Evolutionary conservation across 2,329 filamentous ascomycete species (phyloP).

Genomic region (Stylonectria norvegica): DNA sequence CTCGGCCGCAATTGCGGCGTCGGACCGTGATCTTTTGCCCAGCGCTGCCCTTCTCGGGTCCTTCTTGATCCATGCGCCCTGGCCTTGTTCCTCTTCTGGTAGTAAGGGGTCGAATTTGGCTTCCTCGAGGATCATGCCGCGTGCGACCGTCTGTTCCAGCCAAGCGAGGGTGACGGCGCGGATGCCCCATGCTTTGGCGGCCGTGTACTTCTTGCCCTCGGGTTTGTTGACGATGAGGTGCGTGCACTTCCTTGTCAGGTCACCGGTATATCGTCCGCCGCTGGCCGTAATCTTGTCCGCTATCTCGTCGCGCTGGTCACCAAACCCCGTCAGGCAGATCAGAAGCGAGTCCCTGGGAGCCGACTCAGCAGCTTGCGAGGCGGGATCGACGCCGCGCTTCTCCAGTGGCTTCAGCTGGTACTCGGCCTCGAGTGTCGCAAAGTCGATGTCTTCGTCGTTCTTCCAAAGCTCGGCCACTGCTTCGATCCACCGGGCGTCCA

Average conservation of each 20-base stretch:
- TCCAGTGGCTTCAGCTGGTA: conserved; percentile 64
- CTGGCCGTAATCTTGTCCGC: conserved; percentile 64
- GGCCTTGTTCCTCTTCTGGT: conserved; percentile 67
- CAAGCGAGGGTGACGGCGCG: conserved; percentile 78
- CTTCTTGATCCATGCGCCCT: conserved; percentile 66
- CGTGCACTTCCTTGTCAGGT: conserved; percentile 80
- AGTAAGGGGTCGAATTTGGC: conserved; percentile 74
- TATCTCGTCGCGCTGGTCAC: conserved; percentile 65
- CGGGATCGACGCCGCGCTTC: conserved; percentile 43
- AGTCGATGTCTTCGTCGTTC: conserved; percentile 72
- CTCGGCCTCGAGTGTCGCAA: conserved; percentile 63
- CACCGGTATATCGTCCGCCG: conserved; percentile 81
- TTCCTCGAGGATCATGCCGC: conserved; percentile 91
- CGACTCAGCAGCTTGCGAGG: conserved; percentile 12
- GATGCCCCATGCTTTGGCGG: conserved; percentile 79
- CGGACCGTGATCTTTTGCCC: conserved; percentile 59
- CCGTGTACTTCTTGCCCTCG: conserved; percentile 84
- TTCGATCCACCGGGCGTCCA: conserved; percentile 81
- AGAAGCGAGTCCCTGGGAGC: conserved; percentile 41
- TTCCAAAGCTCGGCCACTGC: conserved; percentile 79
- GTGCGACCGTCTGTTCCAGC: conserved; percentile 76
- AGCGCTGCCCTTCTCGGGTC: conserved; percentile 44
- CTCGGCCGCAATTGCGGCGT: conserved; percentile 43
- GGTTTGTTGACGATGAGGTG: conserved; percentile 80
- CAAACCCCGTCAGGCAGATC: conserved; percentile 57